phyloP scores from a whole-genome alignment of 768 basidiomycete species.

The Amanita fuliginea region DNA sequence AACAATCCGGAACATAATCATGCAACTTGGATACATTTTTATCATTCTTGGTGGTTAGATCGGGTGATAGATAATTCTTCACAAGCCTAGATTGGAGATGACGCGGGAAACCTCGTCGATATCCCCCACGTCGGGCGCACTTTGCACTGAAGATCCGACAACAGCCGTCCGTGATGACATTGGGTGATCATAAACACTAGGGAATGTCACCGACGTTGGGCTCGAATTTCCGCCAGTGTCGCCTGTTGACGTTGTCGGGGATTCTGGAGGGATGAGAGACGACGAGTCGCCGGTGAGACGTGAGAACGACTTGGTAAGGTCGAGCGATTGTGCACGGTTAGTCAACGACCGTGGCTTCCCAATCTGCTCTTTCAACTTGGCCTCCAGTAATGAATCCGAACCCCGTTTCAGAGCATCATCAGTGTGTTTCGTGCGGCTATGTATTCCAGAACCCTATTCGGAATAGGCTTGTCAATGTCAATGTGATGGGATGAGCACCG shows the following conservation, averaged over 20 bases:
- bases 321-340: conserved; percentile 84
- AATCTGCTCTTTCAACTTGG: conserved; percentile 71
- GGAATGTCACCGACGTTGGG: conserved; percentile 72
- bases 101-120: conserved; percentile 68
- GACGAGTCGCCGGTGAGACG: conserved; percentile 55
- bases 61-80: conserved; percentile 12
- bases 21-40: neutral
- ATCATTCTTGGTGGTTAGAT: neutral
- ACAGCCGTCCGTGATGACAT: conserved; percentile 31
- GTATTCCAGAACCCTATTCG: conserved; percentile 56
- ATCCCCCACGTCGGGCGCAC: conserved; percentile 41
- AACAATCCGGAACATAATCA: conserved; percentile 3
- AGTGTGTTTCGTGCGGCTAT: conserved; percentile 53
- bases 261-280: conserved; percentile 59
- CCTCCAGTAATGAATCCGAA: conserved; percentile 74
- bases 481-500: conserved; percentile 1
- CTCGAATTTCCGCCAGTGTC: conserved; percentile 71
- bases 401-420: conserved; percentile 76
- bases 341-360: conserved; percentile 73
- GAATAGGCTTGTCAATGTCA: conserved; percentile 10
- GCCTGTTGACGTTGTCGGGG: conserved; percentile 65
- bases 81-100: conserved; percentile 66
- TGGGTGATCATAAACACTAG: conserved; percentile 72
- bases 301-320: conserved; percentile 77
- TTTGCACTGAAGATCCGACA: conserved; percentile 28